These are phyloP conservation scores for Cercospora sesami DNA, from an alignment of 2,329 filamentous ascomycete species.

Conservation along the genomic window DNA sequence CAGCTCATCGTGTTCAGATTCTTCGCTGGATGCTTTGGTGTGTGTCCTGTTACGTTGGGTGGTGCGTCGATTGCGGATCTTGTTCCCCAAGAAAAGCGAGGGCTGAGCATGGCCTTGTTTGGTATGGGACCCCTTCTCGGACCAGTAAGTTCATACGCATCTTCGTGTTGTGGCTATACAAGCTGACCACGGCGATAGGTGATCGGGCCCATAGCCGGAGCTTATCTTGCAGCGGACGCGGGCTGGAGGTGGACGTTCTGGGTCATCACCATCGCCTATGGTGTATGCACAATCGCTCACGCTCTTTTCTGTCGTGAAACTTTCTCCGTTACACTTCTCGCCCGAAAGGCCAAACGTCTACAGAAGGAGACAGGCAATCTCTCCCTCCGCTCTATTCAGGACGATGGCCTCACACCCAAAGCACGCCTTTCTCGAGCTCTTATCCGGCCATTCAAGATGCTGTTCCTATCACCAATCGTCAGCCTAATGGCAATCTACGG, in stretches of 20 bases:
- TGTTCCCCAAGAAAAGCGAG: conserved; percentile 24
- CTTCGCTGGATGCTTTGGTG: conserved; percentile 52
- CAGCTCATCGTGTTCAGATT: conserved; percentile 37
- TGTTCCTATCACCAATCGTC: conserved; percentile 50
- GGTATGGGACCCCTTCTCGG: conserved; percentile 34
- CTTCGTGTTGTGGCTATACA: neutral
- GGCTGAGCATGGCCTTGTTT: conserved; percentile 26
- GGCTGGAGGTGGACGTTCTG: conserved; percentile 58
- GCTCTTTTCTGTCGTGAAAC: conserved; percentile 48
- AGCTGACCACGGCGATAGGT: neutral
- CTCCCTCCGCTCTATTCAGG: conserved; percentile 42
- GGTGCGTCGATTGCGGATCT: conserved; percentile 25
- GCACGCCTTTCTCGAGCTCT: conserved; percentile 47
- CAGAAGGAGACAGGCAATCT: conserved; percentile 51
- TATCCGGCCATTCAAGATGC: conserved; percentile 55
- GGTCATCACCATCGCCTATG: conserved; percentile 44
- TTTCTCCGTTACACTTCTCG: conserved; percentile 49
- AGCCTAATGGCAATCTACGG: conserved; percentile 50
- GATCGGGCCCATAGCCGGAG: conserved; percentile 52
- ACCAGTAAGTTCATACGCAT: conserved; percentile 35
- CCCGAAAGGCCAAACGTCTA: conserved; percentile 47
- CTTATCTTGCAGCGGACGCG: conserved; percentile 49
- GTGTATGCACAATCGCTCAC: conserved; percentile 34
- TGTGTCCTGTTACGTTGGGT: conserved; percentile 40
- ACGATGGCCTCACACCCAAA: conserved; percentile 41